These are phyloP conservation scores for Stenocarpella maydis DNA, from an alignment of 2,329 filamentous ascomycete genomes.

Conservation along the genomic window DNA sequence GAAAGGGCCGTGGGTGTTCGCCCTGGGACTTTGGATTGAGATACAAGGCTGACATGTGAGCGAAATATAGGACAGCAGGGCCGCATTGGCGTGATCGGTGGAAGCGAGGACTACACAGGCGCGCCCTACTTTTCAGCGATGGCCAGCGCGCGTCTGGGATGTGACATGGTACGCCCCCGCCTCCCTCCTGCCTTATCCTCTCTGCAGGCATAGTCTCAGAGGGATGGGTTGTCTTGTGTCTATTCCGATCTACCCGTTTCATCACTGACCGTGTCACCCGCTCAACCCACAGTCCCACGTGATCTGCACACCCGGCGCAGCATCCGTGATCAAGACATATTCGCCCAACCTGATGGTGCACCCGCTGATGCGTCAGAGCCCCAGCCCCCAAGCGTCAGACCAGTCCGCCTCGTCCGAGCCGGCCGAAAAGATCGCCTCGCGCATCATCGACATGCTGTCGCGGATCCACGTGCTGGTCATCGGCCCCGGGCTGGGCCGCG, in stretches of 20 bases:
- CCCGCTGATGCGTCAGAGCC: constrained; percentile 85
- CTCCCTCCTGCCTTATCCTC: background rate
- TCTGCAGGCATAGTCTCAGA: background rate
- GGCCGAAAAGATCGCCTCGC: constrained; percentile 67
- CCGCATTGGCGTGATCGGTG: constrained; percentile 91
- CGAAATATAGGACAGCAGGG: constrained; percentile 79
- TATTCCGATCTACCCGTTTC: too few species aligned
- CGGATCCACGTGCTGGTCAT: constrained; percentile 93
- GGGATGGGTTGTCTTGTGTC: background rate
- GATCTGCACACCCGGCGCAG: constrained; percentile 91
- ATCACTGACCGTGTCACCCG: constrained; percentile 8
- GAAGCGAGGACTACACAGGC: constrained; percentile 94
- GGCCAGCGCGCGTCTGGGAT: constrained; percentile 89
- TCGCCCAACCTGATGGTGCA: constrained; percentile 99
- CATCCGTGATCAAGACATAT: constrained; percentile 93
- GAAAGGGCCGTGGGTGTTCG: background rate
- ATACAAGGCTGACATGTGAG: constrained; percentile 24
- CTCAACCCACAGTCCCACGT: constrained; percentile 75
- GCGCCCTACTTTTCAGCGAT: constrained; percentile 98
- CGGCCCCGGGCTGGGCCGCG: constrained; percentile 89
- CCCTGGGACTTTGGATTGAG: background rate
- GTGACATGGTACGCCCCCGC: constrained; percentile 75
- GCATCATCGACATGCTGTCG: constrained; percentile 81
- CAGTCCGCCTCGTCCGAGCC: constrained; percentile 55
- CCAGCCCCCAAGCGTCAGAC: constrained; percentile 54